A percentile compares a stretch with the other conserved stretches of the same genome.
Evolutionary conservation across 1,139 yeast species (phyloP).

Genomic region (Nakaseomyces kungkrabaensis): DNA sequence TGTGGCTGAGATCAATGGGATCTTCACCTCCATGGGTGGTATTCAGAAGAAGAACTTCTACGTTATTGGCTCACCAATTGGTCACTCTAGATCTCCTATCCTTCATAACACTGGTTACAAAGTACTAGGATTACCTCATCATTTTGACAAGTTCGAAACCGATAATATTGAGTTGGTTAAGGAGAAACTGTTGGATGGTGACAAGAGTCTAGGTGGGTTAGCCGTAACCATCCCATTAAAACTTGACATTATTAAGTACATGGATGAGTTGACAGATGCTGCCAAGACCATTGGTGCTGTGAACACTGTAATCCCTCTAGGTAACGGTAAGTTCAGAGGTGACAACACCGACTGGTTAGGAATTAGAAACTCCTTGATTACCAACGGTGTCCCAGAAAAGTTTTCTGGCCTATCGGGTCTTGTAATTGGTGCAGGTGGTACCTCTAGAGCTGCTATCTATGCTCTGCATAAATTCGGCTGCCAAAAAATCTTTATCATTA

Average conservation of each 20-base stretch:
- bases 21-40: conserved; percentile 57
- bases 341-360: conserved; percentile 98
- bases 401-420: conserved; percentile 43
- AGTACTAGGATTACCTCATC: conserved; percentile 67
- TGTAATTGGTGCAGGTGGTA: conserved; percentile 95
- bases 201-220: conserved; percentile 65
- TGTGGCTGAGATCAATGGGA: conserved; percentile 49
- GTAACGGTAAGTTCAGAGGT: conserved; percentile 52
- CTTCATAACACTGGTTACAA: conserved; percentile 73
- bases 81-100: conserved; percentile 80
- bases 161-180: conserved; percentile 45
- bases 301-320: conserved; percentile 65
- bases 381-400: conserved; percentile 48
- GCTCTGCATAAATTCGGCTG: conserved; percentile 81
- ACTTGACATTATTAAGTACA: conserved; percentile 59
- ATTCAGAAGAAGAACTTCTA: conserved; percentile 48
- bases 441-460: conserved; percentile 88
- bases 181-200: conserved; percentile 39
- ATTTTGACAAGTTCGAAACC: conserved; percentile 61
- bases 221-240: conserved; percentile 90
- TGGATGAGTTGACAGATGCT: conserved; percentile 55
- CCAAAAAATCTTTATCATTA: conserved; percentile 61
- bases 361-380: conserved; percentile 54
- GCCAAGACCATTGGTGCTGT: conserved; percentile 85
- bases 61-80: conserved; percentile 74